These are phyloP conservation scores for Penicillium crustosum DNA, from an alignment of 2,329 filamentous ascomycete species.

Conservation along the genomic window DNA sequence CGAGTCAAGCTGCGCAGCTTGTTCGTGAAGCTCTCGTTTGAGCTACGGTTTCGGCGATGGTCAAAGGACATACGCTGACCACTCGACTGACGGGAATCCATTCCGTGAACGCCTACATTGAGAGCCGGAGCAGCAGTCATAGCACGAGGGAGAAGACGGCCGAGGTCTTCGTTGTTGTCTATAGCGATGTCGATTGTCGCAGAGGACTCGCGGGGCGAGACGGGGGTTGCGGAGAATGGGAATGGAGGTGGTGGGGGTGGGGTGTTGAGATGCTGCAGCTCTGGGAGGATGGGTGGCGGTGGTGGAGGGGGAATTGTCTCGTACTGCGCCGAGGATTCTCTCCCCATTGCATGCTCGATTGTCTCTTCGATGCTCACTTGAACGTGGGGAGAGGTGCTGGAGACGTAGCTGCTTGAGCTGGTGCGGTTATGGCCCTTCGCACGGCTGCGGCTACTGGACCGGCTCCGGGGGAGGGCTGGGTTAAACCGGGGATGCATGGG, in stretches of 20 bases:
- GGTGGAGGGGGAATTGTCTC: slow-evolving; percentile 25
- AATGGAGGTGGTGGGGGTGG: slow-evolving; percentile 55
- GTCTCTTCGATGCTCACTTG: slow-evolving; percentile 57
- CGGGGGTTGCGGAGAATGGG: slow-evolving; percentile 31
- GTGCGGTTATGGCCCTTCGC: slow-evolving; percentile 32
- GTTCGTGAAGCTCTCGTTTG: slow-evolving; percentile 57
- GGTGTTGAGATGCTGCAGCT: slow-evolving; percentile 60
- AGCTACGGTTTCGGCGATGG: slow-evolving; percentile 56
- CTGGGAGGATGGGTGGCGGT: slow-evolving; percentile 53
- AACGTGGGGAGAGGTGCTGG: slow-evolving; percentile 39
- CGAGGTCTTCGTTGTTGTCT: slow-evolving; percentile 43
- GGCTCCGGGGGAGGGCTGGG: slow-evolving; percentile 40
- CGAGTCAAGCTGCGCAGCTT: slow-evolving; percentile 57
- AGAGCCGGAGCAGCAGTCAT: slow-evolving; percentile 39
- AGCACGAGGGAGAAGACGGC: slow-evolving; percentile 36
- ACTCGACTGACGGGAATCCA: slow-evolving; percentile 26
- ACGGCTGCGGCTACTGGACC: slow-evolving; percentile 42
- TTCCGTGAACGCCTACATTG: slow-evolving; percentile 9
- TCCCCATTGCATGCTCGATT: slow-evolving; percentile 41
- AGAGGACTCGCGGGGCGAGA: slow-evolving; percentile 37
- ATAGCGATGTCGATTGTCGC: slow-evolving; percentile 44
- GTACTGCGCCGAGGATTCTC: slow-evolving; percentile 13
- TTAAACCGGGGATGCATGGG: slow-evolving; percentile 45
- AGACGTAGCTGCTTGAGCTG: slow-evolving; percentile 26
- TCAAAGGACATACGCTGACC: slow-evolving; percentile 46